These are phyloP conservation scores for Takakia lepidozioides DNA, from an alignment of 225 moss, liverwort and hornwort genomes.

Conservation along the genomic window DNA sequence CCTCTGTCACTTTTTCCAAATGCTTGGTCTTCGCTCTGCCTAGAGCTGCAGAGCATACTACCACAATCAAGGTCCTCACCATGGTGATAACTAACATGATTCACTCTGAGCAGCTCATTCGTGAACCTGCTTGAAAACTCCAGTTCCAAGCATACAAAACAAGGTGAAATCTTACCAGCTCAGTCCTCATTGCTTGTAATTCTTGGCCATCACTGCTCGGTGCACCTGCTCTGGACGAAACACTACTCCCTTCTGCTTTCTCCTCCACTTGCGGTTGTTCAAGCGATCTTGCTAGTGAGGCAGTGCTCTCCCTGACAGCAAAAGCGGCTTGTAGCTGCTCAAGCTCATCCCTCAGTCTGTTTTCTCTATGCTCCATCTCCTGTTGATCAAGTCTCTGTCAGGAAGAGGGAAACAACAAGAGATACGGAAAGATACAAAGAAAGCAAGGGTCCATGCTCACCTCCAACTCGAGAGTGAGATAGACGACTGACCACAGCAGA, in stretches of 20 bases:
- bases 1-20: too few relatives aligned
- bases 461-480: too few relatives aligned
- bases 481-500: neutral
- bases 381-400: too few relatives aligned
- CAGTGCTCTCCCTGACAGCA: constrained; percentile 42
- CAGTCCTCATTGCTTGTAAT: constrained; percentile 37
- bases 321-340: constrained; percentile 44
- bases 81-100: too few relatives aligned
- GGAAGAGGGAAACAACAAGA: too few relatives aligned
- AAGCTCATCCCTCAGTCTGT: constrained; percentile 36
- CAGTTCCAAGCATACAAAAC: neutral
- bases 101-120: too few relatives aligned
- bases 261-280: constrained; percentile 29
- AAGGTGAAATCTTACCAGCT: constrained; percentile 28
- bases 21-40: too few relatives aligned
- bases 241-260: constrained; percentile 19
- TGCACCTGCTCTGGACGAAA: constrained; percentile 10
- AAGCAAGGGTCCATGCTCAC: too few relatives aligned
- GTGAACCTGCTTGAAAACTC: too few relatives aligned
- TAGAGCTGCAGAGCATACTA: neutral
- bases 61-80: neutral
- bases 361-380: constrained; percentile 54
- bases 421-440: too few relatives aligned
- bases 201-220: constrained; percentile 30
- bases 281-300: constrained; percentile 11